Base-by-base conservation (phyloP, 192 early-diverging fungal genomes). In the Coemansia sp. region DNA sequence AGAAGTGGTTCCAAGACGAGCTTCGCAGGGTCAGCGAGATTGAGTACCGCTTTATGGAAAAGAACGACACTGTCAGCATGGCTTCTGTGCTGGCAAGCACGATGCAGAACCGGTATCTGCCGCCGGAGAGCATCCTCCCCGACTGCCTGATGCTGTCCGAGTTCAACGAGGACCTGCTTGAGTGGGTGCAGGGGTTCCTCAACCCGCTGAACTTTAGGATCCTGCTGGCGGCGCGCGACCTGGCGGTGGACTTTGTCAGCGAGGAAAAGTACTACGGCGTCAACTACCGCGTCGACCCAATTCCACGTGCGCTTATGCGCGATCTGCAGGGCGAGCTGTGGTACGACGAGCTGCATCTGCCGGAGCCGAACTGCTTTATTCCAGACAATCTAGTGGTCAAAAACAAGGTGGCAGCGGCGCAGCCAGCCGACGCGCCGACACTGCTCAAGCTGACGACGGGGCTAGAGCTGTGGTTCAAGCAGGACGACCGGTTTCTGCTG, bases 401-500 rank as follows among this genome's bases (percentile, higher is more conserved):
- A 62, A 83, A 85, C 28, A 50, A 63, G 29, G 49, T 71, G 28
- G 49, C 25, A 28, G 66, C 50, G n/a, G 55, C 29, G 1, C 60
- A 63, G 30, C 61, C 69, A 7, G 45, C 56, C 1, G 49, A 67
- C 20, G 71, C 52, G 28, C 76, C 71, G 14, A 55, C 50, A 60
- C 64, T 80, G 75, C 73, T 81, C 45, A 56, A 52, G 29, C 56
- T 52, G 33, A 60, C 65, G 10, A 67, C 67, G 22, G 67, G 63
- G n/a, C 25, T 68, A 25, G 87, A 94, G 38, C 69, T 97, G 70
- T 99, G 96, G 96, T 87, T 93, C 74, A 96, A 96, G 74, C 92
- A 92, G 64, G 96, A 99, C 78, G 93, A 96, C 72, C 91, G 85
- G 2, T 99, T 94, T 66, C 90, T 88, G 84, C 85, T 95, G 18